Percentiles rank a stretch among this genome's conserved stretches.
phyloP scores from a whole-genome alignment of 1,284 basidiomycete genomes.

The Tilletia indica region DNA sequence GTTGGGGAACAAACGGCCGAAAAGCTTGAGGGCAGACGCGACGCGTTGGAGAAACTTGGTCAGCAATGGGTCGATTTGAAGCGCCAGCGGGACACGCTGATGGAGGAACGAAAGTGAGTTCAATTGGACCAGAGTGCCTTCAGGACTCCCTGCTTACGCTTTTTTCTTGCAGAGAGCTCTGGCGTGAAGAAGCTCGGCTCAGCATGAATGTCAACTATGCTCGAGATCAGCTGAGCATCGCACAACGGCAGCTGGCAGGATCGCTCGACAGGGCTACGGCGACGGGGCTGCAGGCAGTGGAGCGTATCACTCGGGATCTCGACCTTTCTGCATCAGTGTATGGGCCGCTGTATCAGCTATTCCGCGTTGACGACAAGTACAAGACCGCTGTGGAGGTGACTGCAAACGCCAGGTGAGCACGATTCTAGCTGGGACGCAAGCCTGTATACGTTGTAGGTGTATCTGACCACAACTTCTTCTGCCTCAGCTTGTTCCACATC shows the following conservation, averaged over 20 bases:
- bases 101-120: constrained; percentile 49
- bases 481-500: constrained; percentile 82
- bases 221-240: constrained; percentile 73
- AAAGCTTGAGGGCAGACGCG: constrained; percentile 64
- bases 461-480: neutral
- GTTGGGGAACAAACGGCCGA: constrained; percentile 60
- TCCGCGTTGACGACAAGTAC: constrained; percentile 88
- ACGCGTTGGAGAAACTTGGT: constrained; percentile 32
- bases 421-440: neutral
- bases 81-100: constrained; percentile 54
- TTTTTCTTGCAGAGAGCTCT: constrained; percentile 58
- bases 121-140: too few relatives aligned
- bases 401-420: constrained; percentile 63
- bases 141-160: neutral
- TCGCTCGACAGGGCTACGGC: constrained; percentile 82
- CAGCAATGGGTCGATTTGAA: constrained; percentile 37
- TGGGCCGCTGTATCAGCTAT: constrained; percentile 89
- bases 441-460: neutral
- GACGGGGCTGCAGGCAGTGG: constrained; percentile 77
- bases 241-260: constrained; percentile 74
- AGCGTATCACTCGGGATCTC: constrained; percentile 73
- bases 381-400: constrained; percentile 91
- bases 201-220: constrained; percentile 75
- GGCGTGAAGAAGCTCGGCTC: constrained; percentile 71
- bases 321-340: constrained; percentile 71